Base-by-base conservation (phyloP, 225 moss, liverwort and hornwort genomes). In the Marchantia paleacea region DNA sequence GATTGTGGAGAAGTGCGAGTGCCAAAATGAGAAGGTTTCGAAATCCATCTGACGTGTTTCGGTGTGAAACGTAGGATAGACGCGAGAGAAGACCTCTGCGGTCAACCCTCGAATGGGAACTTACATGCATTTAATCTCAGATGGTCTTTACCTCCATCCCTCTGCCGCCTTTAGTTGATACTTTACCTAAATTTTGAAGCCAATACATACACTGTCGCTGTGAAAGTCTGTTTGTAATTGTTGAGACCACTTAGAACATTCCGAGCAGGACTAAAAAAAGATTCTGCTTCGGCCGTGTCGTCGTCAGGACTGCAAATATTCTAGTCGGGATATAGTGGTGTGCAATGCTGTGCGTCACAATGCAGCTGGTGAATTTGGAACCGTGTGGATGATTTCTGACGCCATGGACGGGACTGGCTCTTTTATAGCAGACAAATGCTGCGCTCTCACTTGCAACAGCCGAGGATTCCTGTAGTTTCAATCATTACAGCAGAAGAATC, bases 81-180 rank as follows among this genome's bases (percentile, higher is more conserved):
- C 25, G 26, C 51, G 67, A 12, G 20, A 26, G 65, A 68, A 68
- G 53, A 30, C 78, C 22, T 55, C 58, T 28, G 78, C 49, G 77
- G 11, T 76, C 39, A 55, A 72, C 47, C 29, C 69, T 63, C 76
- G 72, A 63, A 82, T 82, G 82, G 82, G 77, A 60, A 49, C 51
- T 48, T 47, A 70, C 50, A 77, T 82, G 50, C 61, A 77, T 62
- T 77, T 82, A 24, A 82, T 82, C 11, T 70, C 82, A 70, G 82
- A 82, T 63, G 82, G 82, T 82, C 47, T 70, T 29, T 48, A 77
- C 77, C 52, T 72, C 13, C 49, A 58, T 47, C 76, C 55, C 20
- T 24, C 11, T 79, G 15, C 69, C 2, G 79, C 39, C 9, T 31
- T 29, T 13, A 28, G 7, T 28, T 16, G 68, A 52, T 39, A 39